Evolutionary conservation across 495 filamentous ascomycete species (phyloP).

Genomic region (Lophium mytilinum): DNA sequence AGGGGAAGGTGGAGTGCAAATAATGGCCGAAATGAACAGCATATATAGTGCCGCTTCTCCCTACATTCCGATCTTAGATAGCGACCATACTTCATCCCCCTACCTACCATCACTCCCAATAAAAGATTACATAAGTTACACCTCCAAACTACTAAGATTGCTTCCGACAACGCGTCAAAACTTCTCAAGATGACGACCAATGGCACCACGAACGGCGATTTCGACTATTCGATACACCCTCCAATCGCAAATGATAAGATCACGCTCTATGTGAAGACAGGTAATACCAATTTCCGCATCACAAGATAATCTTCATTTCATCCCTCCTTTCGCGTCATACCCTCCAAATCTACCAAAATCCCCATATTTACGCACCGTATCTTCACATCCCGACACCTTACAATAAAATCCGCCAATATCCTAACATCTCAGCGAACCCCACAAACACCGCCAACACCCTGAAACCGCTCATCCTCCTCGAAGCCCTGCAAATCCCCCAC

Average conservation of each 20-base stretch:
- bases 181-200: not conserved
- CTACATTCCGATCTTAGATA: too few species aligned
- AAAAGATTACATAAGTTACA: too few species aligned
- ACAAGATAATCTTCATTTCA: not conserved
- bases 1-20: too few species aligned
- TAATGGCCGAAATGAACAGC: too few species aligned
- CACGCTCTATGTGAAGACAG: not conserved
- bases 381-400: not conserved
- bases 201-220: not conserved
- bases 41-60: too few species aligned
- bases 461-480: conserved; percentile 12
- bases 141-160: too few species aligned
- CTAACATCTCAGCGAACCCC: conserved; percentile 1
- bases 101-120: too few species aligned
- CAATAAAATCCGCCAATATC: not conserved
- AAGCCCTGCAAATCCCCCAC: conserved; percentile 6
- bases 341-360: not conserved
- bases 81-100: too few species aligned
- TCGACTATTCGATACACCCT: not conserved
- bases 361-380: not conserved
- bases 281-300: not conserved
- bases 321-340: not conserved
- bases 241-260: not conserved
- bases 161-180: not conserved
- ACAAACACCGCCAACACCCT: conserved; percentile 5